Percentiles rank a stretch among this genome's conserved stretches.
phyloP scores from a whole-genome alignment of 2,329 filamentous ascomycete species.

The Elsinoe australis region DNA sequence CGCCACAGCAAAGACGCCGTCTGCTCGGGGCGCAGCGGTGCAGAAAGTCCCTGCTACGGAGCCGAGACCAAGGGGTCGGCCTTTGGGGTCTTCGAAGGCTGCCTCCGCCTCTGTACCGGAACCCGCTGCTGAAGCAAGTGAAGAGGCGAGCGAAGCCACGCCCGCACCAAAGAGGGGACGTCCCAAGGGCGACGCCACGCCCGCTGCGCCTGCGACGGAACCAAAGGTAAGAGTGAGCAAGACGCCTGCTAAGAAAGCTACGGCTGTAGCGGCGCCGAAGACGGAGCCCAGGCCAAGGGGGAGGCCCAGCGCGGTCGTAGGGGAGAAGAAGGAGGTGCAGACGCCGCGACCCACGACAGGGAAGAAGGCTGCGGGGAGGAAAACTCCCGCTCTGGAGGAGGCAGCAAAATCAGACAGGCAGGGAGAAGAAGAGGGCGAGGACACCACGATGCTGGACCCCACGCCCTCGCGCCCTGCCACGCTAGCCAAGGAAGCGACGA shows the following conservation, averaged over 20 bases:
- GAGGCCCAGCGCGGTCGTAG: neutral
- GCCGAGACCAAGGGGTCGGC: neutral
- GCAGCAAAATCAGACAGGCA: no score
- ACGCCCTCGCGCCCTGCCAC: neutral
- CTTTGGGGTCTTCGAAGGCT: no score
- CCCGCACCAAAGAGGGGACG: no score
- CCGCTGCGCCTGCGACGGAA: no score
- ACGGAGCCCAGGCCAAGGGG: slow-evolving; percentile 2
- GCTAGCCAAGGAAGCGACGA: neutral
- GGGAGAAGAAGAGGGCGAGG: neutral
- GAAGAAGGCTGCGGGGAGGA: no score
- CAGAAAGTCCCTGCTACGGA: neutral
- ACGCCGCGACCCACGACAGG: neutral
- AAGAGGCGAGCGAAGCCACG: no score
- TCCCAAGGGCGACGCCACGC: no score
- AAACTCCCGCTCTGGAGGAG: no score
- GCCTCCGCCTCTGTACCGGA: no score
- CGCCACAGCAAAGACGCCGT: neutral
- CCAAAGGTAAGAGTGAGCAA: no score
- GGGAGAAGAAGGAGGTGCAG: neutral
- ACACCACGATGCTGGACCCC: neutral
- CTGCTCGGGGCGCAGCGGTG: neutral
- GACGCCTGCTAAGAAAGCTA: neutral
- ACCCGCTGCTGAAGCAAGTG: no score
- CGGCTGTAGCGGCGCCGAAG: neutral